Evolutionary conservation across 2,329 filamentous ascomycete genomes (phyloP), one percentile per base, ranked within the genome.

Genomic region (Chalara sp.): DNA sequence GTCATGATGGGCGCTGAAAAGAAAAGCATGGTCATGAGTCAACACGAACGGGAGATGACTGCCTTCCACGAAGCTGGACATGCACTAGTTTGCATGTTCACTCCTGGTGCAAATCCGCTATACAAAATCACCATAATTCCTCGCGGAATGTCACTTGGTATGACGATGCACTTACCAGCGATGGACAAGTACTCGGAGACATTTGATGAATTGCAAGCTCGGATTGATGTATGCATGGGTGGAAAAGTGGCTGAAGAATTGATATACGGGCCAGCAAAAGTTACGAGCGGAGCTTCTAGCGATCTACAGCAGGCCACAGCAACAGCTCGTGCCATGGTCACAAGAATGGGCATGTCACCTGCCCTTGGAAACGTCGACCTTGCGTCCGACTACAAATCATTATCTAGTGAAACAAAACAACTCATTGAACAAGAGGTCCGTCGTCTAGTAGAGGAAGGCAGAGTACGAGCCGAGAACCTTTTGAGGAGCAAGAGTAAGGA

Each of bases 91-190:
- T 86, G 86, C 50, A 83, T 96, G 63, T 90, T 92, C 60, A 88
- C 85, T 10, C 75, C 76, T 56, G 83, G 86, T 54, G 81, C 81
- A 37, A 84, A 79, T 56, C 87, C 86, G 32, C 77, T 99, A 1
- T 96, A 99, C 78, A 99, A 99, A 72, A 91, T 96, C 46, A 99
- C 93, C 1, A 95, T 99, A 61, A 86, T 99, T 62, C 91, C 93
- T 48, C 86, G 95, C 62, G 93, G 93, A 8, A 83, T 84, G 62
- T 81, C 87, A 29, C 77, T 97, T 6, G 93, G 93, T 54, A 81
- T 96, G 56, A 99, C 93, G 0, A 87, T 87, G 57, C 86, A 86
- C 68, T 76, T 99, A 29, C 91, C 91, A 0, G 86, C 93, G 65
- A 90, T 95, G 76, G 91, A 96, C 71, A 90, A 91, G 68, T 90